Evolutionary conservation across 768 basidiomycete genomes (phyloP), one percentile per base, ranked within the genome.

Genomic region (Leccinellum albellum): DNA sequence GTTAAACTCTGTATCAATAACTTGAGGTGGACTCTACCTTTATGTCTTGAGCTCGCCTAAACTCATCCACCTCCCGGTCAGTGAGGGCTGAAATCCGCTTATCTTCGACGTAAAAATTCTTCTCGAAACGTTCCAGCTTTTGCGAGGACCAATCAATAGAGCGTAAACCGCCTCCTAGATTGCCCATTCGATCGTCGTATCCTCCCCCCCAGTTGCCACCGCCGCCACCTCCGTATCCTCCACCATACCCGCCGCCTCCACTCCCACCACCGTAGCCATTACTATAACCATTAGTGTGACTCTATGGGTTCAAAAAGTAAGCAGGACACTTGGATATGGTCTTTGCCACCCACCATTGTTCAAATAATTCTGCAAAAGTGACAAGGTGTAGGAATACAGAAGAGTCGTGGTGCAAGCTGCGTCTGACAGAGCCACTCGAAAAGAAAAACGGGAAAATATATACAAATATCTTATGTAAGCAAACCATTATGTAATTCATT

Each of bases 101-200:
- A 73, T 98, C 92, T 73, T 99, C 94, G 47, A 87, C 78, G 65
- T 96, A 96, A 64, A 96, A 99, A 79, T 98, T 98, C 79, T 98
- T 99, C 76, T 98, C 96, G 63, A 99, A 98, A 64, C 82, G 87
- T 66, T 86, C 81, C 55, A 97, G 76, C 58, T 85, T 85, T 47
- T 84, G 78, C 42, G 73, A 73, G 53, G 78, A 71, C 97, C 97
- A 99, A 75, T 98, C 92, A 55, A 97, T 86, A 51, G 79, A 79
- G 59, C 86, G 85, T 53, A 98, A 81, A 47, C 89, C 83, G 40
- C 88, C 85, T 33, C 96, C 95, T 17, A 98, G 82, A 68, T 80
- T 81, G 50, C 82, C 78, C 89, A 94, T 93, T 66, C 78, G 85
- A 72, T 93, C 90, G 7, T 75, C 74, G 15, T 68, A 59, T 24